These are phyloP conservation scores for Fimicolochytrium jonesii DNA, from an alignment of 192 early-diverging fungal species.

Conservation along the genomic window DNA sequence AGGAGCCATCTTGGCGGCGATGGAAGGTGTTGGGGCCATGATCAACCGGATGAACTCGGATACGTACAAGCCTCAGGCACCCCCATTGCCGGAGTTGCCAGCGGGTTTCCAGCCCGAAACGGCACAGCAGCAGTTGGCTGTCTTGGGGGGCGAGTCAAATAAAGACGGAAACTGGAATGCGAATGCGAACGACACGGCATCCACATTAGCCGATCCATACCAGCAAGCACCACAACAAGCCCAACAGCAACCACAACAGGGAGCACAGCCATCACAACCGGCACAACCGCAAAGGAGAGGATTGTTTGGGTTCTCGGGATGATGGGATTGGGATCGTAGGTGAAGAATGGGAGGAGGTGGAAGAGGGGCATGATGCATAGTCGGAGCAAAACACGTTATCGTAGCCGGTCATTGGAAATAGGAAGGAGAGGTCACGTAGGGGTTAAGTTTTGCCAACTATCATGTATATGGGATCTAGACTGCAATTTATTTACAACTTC, in stretches of 20 bases:
- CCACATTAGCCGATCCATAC: neutral
- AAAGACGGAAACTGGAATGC: neutral
- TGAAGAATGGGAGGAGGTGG: neutral
- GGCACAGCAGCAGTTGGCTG: constrained; percentile 19
- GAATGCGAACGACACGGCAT: neutral
- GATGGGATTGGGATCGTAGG: neutral
- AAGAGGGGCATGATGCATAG: neutral
- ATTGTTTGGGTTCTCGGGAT: constrained; percentile 19
- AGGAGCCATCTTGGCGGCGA: constrained; percentile 85
- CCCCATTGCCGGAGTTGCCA: constrained; percentile 14
- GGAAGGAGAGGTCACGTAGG: no score
- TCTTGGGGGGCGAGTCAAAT: neutral
- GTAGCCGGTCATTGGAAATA: no score
- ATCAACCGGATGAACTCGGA: constrained; percentile 55
- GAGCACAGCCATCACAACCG: neutral
- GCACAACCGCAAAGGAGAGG: constrained; percentile 11
- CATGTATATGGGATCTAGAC: no score
- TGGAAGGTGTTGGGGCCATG: constrained; percentile 90
- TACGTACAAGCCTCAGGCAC: constrained; percentile 27
- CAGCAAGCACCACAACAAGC: constrained; percentile 6
- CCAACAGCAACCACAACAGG: neutral
- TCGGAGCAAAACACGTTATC: no score
- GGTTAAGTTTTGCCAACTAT: no score
- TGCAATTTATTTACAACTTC: no score
- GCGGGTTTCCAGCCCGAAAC: constrained; percentile 20